Conservation (phyloP, 192 early-diverging fungal genomes). For the Coemansia sp. region DNA sequence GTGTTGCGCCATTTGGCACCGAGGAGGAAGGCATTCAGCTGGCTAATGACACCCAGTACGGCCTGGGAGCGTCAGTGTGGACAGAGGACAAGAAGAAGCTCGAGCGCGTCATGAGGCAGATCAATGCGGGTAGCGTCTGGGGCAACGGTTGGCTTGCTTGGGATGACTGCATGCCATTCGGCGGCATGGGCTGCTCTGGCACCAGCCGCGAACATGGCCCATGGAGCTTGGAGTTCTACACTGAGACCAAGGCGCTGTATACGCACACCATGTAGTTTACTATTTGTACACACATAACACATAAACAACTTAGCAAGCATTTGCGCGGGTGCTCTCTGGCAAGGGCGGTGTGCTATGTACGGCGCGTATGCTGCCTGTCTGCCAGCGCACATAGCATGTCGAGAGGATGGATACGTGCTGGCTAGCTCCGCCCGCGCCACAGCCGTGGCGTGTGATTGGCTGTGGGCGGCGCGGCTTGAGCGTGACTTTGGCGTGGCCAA, state of each 20-base stretch:
- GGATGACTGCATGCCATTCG: slow-evolving; percentile 77
- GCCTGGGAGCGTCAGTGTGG: slow-evolving; percentile 73
- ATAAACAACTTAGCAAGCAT: no score
- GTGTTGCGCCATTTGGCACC: slow-evolving; percentile 67
- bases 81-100: slow-evolving; percentile 61
- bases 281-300: background rate
- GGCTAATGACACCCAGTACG: slow-evolving; percentile 73
- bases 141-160: slow-evolving; percentile 75
- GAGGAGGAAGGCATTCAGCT: slow-evolving; percentile 69
- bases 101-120: slow-evolving; percentile 56
- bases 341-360: no score
- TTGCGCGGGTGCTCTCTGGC: no score
- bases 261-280: background rate
- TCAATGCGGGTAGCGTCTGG: slow-evolving; percentile 74
- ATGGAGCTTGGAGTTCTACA: slow-evolving; percentile 67
- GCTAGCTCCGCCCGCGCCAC: no score
- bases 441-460: no score
- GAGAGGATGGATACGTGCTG: no score
- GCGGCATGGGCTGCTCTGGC: slow-evolving; percentile 60
- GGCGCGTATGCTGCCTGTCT: no score
- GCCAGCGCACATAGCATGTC: no score
- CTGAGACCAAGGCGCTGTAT: slow-evolving; percentile 50
- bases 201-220: slow-evolving; percentile 65
- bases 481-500: no score
- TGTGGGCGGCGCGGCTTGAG: no score